Evolutionary conservation across 371 early-diverging fungal species (phyloP), one percentile per base, ranked within the genome.

Genomic region (Fennellomyces sp.): DNA sequence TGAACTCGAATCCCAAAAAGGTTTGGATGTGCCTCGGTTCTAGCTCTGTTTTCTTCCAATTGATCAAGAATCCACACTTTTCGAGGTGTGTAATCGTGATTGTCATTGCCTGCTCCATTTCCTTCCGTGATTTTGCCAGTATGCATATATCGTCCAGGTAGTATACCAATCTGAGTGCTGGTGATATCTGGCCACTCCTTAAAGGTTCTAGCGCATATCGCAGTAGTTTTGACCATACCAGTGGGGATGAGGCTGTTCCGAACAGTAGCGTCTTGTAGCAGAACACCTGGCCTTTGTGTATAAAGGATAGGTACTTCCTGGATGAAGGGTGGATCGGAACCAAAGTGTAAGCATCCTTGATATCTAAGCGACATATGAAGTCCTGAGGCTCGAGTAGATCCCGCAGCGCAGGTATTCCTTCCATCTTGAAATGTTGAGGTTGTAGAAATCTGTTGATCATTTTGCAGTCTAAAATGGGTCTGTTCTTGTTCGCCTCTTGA

Each of bases 91-190:
- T 27, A 13, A 31, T 13, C n/a, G 31, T 3, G 19, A 4, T 2
- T 33, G 2, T 3, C 26, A 26, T 21, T 21, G 17, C 23, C 2
- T 5, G 11, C 1, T 30, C 29, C 42, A 41, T 42, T 39, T 36
- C 53, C 5, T 56, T 41, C 26, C 31, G 8, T 29, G 56, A 29
- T 5, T 30, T 27, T 30, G 6, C 58, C 36, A 64, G 33, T 5
- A 64, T 30, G 28, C 64, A 64, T 23, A 64, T 47, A 30, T 64
- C 64, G 58, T 64, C 64, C 19, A 64, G 58, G 38, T 64, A 64
- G 15, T 39, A 39, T 39, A 39, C 39, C 5, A 39, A 49, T 35
- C 10, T 11, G 23, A 28, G 19, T 17, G 25, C 49, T n/a, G 3
- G 23, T 21, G n/a, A n/a, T n/a, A n/a, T n/a, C n/a, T n/a, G n/a